phyloP scores from a whole-genome alignment of 768 basidiomycete species.

The Pleurotus platypus region DNA sequence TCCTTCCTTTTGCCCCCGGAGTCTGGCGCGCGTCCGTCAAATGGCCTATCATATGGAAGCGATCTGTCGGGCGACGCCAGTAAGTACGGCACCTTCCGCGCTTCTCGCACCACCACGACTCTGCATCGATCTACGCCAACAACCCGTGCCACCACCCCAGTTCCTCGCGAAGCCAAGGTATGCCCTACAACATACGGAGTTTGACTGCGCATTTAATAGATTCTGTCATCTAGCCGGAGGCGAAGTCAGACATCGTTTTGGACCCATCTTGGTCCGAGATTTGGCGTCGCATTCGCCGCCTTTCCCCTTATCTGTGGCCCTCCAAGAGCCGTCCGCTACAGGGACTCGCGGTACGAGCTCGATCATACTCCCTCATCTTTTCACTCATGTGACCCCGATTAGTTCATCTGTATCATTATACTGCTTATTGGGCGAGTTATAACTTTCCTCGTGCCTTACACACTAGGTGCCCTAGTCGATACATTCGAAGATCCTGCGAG shows the following conservation, averaged over 20 bases:
- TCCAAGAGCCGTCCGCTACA: constrained; percentile 63
- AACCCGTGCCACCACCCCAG: constrained; percentile 50
- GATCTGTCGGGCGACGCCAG: constrained; percentile 35
- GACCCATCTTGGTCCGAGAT: constrained; percentile 75
- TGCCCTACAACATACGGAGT: background rate
- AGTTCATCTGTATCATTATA: constrained; percentile 68
- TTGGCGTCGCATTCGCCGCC: constrained; percentile 55
- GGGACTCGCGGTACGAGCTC: constrained; percentile 53
- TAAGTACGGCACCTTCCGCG: constrained; percentile 78
- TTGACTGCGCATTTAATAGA: constrained; percentile 3
- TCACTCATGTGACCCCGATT: constrained; percentile 1
- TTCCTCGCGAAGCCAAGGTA: constrained; percentile 39
- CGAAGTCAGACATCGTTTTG: constrained; percentile 48
- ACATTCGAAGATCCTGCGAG: constrained; percentile 44
- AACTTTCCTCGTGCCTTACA: constrained; percentile 67
- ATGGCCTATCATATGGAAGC: constrained; percentile 46
- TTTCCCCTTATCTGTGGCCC: constrained; percentile 87
- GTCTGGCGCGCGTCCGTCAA: constrained; percentile 38
- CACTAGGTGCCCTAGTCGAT: constrained; percentile 62
- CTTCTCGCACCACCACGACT: constrained; percentile 46
- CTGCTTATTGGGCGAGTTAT: constrained; percentile 75
- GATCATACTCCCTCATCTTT: background rate
- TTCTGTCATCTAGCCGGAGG: constrained; percentile 25
- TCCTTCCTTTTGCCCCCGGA: constrained; percentile 56
- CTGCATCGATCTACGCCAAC: constrained; percentile 49